A percentile compares a stretch with the other conserved stretches of the same genome.
These are phyloP conservation scores for Moringa oleifera DNA, from an alignment of 345 rosid species.

Conservation along the genomic window DNA sequence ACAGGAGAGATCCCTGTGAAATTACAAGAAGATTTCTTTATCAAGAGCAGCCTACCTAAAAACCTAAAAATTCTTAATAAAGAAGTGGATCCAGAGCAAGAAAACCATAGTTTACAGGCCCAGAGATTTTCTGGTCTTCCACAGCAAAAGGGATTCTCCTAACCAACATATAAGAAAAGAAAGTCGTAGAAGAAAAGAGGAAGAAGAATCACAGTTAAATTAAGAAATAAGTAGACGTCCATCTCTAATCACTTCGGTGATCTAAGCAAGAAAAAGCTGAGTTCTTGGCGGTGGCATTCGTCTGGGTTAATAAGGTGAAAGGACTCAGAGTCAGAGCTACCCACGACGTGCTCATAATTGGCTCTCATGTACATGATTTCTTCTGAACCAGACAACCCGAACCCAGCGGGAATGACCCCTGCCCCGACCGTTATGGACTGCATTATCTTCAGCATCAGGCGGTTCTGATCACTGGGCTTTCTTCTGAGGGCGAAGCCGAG, in stretches of 20 bases:
- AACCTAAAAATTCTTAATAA: not conserved
- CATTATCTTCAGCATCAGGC: slow-evolving; percentile 55
- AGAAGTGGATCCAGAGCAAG: not conserved
- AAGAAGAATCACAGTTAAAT: not conserved
- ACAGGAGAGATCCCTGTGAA: too few relatives aligned
- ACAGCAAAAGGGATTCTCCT: not conserved
- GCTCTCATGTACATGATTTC: slow-evolving; percentile 86
- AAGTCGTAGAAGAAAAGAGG: not conserved
- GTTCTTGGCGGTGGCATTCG: slow-evolving; percentile 66
- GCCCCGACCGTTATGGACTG: slow-evolving; percentile 80
- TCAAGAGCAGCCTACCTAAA: not conserved
- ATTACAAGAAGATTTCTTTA: not conserved
- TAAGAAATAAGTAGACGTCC: not conserved
- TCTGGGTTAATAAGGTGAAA: slow-evolving; percentile 80
- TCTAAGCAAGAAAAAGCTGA: slow-evolving; percentile 76
- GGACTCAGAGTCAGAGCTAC: slow-evolving; percentile 70
- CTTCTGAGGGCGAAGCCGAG: slow-evolving; percentile 60
- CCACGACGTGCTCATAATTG: slow-evolving; percentile 74
- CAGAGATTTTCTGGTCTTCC: not conserved
- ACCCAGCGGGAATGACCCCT: slow-evolving; percentile 54
- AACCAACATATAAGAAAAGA: not conserved
- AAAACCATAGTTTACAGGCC: not conserved
- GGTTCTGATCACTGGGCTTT: slow-evolving; percentile 38
- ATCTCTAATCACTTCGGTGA: slow-evolving; percentile 23
- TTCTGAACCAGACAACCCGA: slow-evolving; percentile 39